Base-by-base conservation (phyloP, 352 stramenopile genomes). In the Phytopythium kandeliae region DNA sequence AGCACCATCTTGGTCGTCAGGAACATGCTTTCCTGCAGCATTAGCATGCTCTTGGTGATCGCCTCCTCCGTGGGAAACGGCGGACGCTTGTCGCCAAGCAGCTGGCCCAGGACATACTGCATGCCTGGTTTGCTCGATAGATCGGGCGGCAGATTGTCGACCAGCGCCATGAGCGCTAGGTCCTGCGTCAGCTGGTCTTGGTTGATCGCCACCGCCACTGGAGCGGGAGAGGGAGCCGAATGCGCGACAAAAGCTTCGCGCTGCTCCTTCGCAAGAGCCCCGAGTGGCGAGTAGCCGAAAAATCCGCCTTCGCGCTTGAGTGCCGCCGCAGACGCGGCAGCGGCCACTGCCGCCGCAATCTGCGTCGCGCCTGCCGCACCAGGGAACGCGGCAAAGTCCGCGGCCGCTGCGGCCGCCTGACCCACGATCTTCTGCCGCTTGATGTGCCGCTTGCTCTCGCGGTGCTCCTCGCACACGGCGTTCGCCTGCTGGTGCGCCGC, bases 401-500 rank as follows among this genome's bases (percentile, higher is more conserved):
- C 64, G 4, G 49, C 53, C 15, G 38, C 40, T 1, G 51, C 21
- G 34, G 36, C 44, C 2, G 57, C 37, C 26, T 82, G 69, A 12
- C 78, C 60, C 13, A 74, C 65, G 48, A 85, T 48, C 60, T 89
- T 92, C 55, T 89, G 81, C 15, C 78, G 71, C 65, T 92, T 92
- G 30, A 82, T 36, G n/a, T 74, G 67, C 45, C 81, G 81, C 62
- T 92, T 92, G 54, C 59, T 82, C 64, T 92, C 78, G 48, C 81
- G 78, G 48, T 92, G 74, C 47, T 92, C 78, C 46, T 92, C 81
- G 55, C 81, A 92, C 16, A 86, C 67, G n/a, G 63, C 64, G 37
- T 78, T 82, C 24, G 81, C 81, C 50, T 92, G 78, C 48, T 88
- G 78, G 60, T 92, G 81, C 25, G 62, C 76, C 4, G 67, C 22